Conservation (phyloP, 2,329 filamentous ascomycete species). For the Dryadomyces quercus-mongolicae region DNA sequence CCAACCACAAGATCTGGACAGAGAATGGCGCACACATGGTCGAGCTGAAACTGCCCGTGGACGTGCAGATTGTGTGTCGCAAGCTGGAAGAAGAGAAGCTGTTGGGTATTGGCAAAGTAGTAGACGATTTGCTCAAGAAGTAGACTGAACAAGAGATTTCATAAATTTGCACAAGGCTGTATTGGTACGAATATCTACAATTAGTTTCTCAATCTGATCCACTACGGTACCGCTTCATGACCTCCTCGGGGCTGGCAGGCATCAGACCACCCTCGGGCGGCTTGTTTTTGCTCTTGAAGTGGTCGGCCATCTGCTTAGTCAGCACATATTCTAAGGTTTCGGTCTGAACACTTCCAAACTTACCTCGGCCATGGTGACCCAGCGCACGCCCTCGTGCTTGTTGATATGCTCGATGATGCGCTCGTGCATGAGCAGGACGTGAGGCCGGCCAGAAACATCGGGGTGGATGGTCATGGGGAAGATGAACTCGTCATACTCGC, state of each 20-base stretch:
- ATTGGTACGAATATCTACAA: too few species aligned
- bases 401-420: slow-evolving; percentile 13
- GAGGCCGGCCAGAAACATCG: slow-evolving; percentile 58
- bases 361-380: slow-evolving; percentile 42
- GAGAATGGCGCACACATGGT: slow-evolving; percentile 24
- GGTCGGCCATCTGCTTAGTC: slow-evolving; percentile 53
- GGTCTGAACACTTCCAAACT: too few species aligned
- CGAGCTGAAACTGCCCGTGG: slow-evolving; percentile 30
- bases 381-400: slow-evolving; percentile 35
- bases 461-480: slow-evolving; percentile 71
- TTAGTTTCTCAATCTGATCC: too few species aligned
- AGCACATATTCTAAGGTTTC: slow-evolving; percentile 27
- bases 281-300: slow-evolving; percentile 56
- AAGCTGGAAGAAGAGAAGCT: slow-evolving; percentile 44
- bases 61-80: slow-evolving; percentile 38
- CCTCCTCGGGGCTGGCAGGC: slow-evolving; percentile 42
- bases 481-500: slow-evolving; percentile 65
- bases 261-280: slow-evolving; percentile 46
- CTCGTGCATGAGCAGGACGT: slow-evolving; percentile 42
- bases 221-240: slow-evolving; percentile 25
- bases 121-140: slow-evolving; percentile 15
- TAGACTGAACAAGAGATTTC: background rate
- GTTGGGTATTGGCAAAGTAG: slow-evolving; percentile 27
- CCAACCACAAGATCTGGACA: slow-evolving; percentile 37
- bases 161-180: too few species aligned